Conservation (phyloP, 176 grass and related monocot species). For the Oryza glaberrima region DNA sequence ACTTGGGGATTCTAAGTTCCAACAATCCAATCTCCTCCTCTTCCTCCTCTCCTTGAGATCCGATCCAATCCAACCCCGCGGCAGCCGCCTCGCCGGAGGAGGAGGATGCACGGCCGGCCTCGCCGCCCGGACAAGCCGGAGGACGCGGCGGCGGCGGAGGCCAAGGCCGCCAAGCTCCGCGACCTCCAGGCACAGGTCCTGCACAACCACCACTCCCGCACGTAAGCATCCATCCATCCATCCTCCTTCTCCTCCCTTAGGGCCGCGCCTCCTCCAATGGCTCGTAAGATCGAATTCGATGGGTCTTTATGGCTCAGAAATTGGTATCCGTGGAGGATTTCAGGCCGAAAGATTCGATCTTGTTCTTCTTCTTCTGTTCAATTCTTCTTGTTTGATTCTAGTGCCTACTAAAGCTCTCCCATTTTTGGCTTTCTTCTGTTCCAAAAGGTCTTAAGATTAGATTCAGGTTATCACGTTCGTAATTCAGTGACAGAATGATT, state of each 20-base stretch:
- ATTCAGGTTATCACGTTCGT: background rate
- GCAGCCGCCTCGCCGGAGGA: conserved; percentile 28
- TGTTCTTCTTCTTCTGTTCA: background rate
- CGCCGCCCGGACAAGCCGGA: conserved; percentile 62
- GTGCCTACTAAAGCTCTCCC: background rate
- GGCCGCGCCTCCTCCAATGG: no score
- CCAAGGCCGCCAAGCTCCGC: conserved; percentile 69
- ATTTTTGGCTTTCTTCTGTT: background rate
- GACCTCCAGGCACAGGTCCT: conserved; percentile 76
- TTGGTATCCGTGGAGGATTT: background rate
- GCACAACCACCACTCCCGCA: conserved; percentile 64
- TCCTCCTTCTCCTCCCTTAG: no score
- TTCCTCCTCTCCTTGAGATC: conserved; percentile 16
- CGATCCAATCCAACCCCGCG: conserved; percentile 29
- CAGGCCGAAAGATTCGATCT: background rate
- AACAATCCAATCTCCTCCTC: no score
- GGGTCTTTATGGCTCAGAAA: background rate
- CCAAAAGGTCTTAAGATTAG: no score
- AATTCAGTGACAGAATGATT: background rate
- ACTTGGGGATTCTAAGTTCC: background rate
- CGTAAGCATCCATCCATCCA: conserved; percentile 39
- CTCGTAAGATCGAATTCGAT: conserved; percentile 1
- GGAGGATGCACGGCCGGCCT: conserved; percentile 78
- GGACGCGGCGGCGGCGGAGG: conserved; percentile 53
- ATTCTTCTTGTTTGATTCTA: conserved; percentile 8